These are phyloP conservation scores for Lactarius quietus DNA, from an alignment of 768 basidiomycete species.

Conservation along the genomic window DNA sequence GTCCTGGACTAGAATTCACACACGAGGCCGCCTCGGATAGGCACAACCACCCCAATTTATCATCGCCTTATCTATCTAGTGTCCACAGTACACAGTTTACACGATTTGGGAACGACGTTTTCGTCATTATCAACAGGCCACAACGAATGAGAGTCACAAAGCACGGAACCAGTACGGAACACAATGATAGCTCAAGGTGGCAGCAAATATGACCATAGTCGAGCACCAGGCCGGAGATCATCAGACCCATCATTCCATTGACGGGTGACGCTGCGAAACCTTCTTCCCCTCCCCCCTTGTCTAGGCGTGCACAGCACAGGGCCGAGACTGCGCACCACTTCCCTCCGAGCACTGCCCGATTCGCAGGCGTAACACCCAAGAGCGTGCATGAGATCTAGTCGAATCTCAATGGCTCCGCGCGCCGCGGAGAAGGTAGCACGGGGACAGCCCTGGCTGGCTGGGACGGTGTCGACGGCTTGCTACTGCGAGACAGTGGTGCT, in stretches of 20 bases:
- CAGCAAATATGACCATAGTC: conserved; percentile 17
- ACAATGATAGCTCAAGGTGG: not conserved
- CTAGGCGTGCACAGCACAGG: not conserved
- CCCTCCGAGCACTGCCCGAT: conserved; percentile 12
- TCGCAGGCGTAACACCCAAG: not conserved
- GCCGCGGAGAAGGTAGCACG: conserved; percentile 23
- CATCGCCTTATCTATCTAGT: conserved; percentile 8
- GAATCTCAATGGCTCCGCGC: conserved; percentile 18
- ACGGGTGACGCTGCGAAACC: not conserved
- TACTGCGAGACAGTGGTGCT: conserved; percentile 38
- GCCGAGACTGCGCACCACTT: not conserved
- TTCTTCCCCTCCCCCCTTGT: not conserved
- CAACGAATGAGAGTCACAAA: not conserved
- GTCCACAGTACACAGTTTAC: conserved; percentile 10
- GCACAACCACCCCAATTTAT: conserved; percentile 6
- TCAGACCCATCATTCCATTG: conserved; percentile 7
- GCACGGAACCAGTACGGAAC: not conserved
- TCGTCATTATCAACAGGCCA: conserved; percentile 14
- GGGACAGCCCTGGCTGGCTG: conserved; percentile 1
- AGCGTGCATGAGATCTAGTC: conserved; percentile 7
- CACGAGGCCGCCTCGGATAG: conserved; percentile 12
- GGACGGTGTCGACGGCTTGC: not conserved
- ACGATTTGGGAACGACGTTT: conserved; percentile 1
- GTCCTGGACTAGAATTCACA: conserved; percentile 9
- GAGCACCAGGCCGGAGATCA: conserved; percentile 14